Evolutionary conservation across 805 yeast species (phyloP), one percentile per base, ranked within the genome.

Genomic region (Zygoascus flipseniorum): DNA sequence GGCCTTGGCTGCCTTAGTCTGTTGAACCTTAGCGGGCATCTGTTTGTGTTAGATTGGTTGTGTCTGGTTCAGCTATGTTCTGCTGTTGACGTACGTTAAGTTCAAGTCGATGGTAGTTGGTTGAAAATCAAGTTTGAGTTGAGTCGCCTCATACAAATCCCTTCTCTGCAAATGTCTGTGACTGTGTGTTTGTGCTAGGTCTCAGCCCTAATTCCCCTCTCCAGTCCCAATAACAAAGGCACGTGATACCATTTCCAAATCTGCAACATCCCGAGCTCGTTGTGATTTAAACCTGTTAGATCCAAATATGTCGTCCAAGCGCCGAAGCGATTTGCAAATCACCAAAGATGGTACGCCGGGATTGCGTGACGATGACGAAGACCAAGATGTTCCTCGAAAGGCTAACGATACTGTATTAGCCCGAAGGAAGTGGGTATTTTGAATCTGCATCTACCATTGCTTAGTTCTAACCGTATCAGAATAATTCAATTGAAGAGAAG

Each of bases 21-120:
- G 90, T 85, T 92, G 97, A 81, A 88, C 81, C 82, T 92, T 92
- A 83, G 97, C 97, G 79, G 97, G 96, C 97, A 92, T 89, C 77
- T 83, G 79, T 67, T 47, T 14, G 5, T 28, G 42, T 23, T 23
- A 42, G 39, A 20, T 20, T 8, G 19, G 16, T 8, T 11, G 16
- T 35, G 4, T 4, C 8, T 35, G 13, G 39, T 35, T 35, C 16
- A 35, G 39, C 39, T 35, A 5, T 23, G 28, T 23, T 23, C 6
- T 23, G 28, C 28, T 23, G 28, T 23, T 23, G 6, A 23, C 28
- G 6, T 23, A 23, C 28, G 13, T 35, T 13, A 8, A 35, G 39
- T 35, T 35, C 39, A 13, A 35, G 39, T 35, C 28, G 28, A 23
- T 35, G 39, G 39, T 35, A 35, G 39, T 35, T 35, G 39, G 39